phyloP scores from a whole-genome alignment of 257 asterid species.

The Penstemon davidsonii region DNA sequence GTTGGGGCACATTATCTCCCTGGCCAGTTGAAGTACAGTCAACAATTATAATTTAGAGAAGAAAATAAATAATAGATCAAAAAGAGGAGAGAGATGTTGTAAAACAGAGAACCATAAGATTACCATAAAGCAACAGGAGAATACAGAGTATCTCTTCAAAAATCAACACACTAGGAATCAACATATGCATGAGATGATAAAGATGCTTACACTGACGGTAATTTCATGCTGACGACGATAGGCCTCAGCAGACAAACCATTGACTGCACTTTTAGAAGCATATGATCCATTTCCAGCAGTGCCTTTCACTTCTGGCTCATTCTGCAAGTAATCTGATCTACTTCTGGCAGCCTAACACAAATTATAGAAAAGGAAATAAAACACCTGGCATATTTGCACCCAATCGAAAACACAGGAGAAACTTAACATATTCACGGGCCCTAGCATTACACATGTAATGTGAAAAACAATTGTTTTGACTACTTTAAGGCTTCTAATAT shows the following conservation, averaged over 20 bases:
- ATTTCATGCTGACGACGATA: constrained; percentile 82
- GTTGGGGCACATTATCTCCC: constrained; percentile 89
- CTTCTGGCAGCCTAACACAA: constrained; percentile 47
- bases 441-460: background rate
- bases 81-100: background rate
- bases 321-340: constrained; percentile 45
- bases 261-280: constrained; percentile 49
- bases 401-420: background rate
- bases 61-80: constrained; percentile 15
- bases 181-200: background rate
- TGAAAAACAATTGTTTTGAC: background rate
- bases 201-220: constrained; percentile 66
- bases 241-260: constrained; percentile 56
- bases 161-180: background rate
- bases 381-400: background rate
- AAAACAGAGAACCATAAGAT: background rate
- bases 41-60: constrained; percentile 24
- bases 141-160: background rate
- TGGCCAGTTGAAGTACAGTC: constrained; percentile 29
- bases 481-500: background rate
- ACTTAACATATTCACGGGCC: background rate
- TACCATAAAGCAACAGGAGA: background rate
- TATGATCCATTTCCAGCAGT: constrained; percentile 37
- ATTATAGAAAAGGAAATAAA: constrained; percentile 3
- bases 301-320: constrained; percentile 37